Base-by-base conservation (phyloP, 176 grass and related monocot species). In the Musa itinerans region DNA sequence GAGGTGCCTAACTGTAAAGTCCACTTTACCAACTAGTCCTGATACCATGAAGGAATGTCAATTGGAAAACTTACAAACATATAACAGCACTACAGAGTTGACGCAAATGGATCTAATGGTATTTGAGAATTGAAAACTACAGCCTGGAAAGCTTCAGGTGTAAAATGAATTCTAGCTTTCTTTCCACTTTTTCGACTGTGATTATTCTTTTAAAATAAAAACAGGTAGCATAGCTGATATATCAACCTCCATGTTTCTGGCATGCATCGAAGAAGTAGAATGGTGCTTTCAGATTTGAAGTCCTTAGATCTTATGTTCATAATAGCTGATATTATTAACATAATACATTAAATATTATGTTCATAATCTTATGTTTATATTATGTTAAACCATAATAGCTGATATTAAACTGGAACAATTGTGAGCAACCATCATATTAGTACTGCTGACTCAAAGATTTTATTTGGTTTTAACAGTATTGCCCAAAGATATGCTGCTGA, bases 1-100 rank as follows among this genome's bases (percentile, higher is more conserved):
- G 72, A 99, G 91, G 66, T 99, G 96, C 77, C 91, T 91, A 43
- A 99, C 96, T 74, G 96, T 99, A 78, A 99, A 99, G 74, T 99
- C 96, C 78, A 99, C 96, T 79, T 95, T 94, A 29, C 96, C 96
- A 69, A 99, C 84, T 69, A 99, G 63, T 63, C 25, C 96, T 99
- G 86, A 69, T 82, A 83, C 17, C 24, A 79, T 74, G 72, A 65
- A 54, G 67, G 11, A 80, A 12, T 76, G 52, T 24, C 70, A 64
- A n/a, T 73, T 13, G 52, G 10, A 1, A 52, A 66, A 79, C n/a
- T 14, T 70, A 70, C 8, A 70, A 70, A 51, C 1, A 20, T 70
- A 50, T 25, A 50, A 34, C 20, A 25, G 48, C 9, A 50, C 13
- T 2, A 10, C 48, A 70, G 25, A n/a, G 19, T 15, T 10, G 9